Evolutionary conservation across 2,329 filamentous ascomycete species (phyloP).

Genomic region (Daldinia sp.): DNA sequence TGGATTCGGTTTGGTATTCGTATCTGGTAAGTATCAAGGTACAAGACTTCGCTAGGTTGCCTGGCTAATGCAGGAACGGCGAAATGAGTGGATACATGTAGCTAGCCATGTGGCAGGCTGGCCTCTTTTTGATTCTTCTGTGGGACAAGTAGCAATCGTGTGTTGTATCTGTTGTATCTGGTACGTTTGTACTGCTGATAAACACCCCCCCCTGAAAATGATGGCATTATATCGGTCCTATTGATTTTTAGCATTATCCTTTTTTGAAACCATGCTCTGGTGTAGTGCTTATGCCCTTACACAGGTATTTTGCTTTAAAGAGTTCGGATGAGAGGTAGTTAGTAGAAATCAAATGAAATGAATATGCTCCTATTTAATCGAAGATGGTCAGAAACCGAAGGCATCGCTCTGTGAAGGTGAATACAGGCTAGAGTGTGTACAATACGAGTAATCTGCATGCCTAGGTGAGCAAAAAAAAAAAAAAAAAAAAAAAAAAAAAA

Average conservation of each 20-base stretch:
- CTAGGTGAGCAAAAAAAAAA: neutral
- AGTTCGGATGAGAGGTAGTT: neutral
- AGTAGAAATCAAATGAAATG: neutral
- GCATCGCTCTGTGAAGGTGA: conserved; percentile 11
- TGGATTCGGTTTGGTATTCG: conserved; percentile 35
- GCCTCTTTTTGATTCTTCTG: conserved; percentile 20
- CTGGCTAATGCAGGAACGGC: conserved; percentile 47
- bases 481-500: neutral
- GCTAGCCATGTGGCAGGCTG: conserved; percentile 45
- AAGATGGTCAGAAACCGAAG: conserved; percentile 3
- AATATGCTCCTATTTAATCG: neutral
- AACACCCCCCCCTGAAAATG: conserved; percentile 33
- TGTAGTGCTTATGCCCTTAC: conserved; percentile 18
- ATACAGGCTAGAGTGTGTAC: neutral
- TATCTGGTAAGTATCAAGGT: conserved; percentile 19
- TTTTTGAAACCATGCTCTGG: conserved; percentile 8
- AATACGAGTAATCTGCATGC: neutral
- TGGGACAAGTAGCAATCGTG: conserved; percentile 20
- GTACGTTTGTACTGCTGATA: conserved; percentile 11
- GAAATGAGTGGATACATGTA: conserved; percentile 36
- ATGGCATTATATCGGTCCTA: conserved; percentile 39
- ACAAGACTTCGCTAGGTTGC: conserved; percentile 23
- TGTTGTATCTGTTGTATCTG: conserved; percentile 27
- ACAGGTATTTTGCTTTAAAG: neutral
- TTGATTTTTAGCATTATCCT: conserved; percentile 19